phyloP scores from a whole-genome alignment of 2,329 filamentous ascomycete genomes.

The Aspergillus ustus region DNA sequence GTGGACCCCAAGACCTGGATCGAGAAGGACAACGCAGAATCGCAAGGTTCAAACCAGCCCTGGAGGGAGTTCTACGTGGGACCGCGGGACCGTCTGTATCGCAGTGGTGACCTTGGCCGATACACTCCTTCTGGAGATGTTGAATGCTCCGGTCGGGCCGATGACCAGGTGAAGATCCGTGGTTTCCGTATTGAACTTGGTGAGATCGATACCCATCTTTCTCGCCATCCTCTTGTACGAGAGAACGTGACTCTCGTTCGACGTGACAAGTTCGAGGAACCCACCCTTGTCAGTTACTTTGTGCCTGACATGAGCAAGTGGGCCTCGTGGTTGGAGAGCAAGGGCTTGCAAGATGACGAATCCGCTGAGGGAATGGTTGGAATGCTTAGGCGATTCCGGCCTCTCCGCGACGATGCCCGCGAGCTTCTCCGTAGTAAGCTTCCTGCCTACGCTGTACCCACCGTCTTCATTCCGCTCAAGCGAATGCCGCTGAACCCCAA shows the following conservation, averaged over 20 bases:
- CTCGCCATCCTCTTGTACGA: constrained; percentile 72
- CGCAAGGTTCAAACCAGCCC: constrained; percentile 61
- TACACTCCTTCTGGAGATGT: constrained; percentile 74
- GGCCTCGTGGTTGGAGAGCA: constrained; percentile 67
- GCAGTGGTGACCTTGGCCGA: constrained; percentile 82
- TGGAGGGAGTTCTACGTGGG: constrained; percentile 82
- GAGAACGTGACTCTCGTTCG: constrained; percentile 86
- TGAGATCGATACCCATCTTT: constrained; percentile 87
- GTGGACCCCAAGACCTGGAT: constrained; percentile 73
- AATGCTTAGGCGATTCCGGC: constrained; percentile 64
- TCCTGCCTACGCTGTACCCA: constrained; percentile 75
- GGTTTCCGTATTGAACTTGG: constrained; percentile 94
- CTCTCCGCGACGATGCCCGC: constrained; percentile 63
- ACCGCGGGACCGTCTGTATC: constrained; percentile 82
- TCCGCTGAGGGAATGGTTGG: constrained; percentile 57
- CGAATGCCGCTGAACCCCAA: constrained; percentile 83
- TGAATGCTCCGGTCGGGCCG: constrained; percentile 77
- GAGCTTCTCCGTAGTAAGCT: constrained; percentile 74
- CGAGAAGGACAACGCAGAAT: constrained; percentile 63
- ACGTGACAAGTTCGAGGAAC: constrained; percentile 83
- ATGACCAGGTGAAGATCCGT: constrained; percentile 93
- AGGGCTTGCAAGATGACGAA: constrained; percentile 57
- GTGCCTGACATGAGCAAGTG: constrained; percentile 81
- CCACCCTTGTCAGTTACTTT: constrained; percentile 84
- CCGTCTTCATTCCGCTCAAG: constrained; percentile 72